Conservation (phyloP, 2,329 filamentous ascomycete genomes). For the Sordariomycetes sp. region DNA sequence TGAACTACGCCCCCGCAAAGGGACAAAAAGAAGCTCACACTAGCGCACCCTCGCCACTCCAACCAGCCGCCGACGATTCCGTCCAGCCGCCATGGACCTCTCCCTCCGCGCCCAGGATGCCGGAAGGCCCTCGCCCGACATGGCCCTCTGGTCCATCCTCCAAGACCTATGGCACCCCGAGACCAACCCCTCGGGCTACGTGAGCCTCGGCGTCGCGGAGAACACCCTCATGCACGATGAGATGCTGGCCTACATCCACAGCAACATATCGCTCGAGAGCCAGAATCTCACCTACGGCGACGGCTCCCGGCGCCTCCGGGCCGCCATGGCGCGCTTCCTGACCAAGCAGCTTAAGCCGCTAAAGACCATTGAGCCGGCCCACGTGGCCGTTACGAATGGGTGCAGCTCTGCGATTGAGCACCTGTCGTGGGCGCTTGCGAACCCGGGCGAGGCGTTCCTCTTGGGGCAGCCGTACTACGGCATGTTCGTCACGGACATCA, state of each 20-base stretch:
- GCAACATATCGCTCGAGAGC: slow-evolving; percentile 17
- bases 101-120: neutral
- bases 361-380: slow-evolving; percentile 14
- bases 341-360: slow-evolving; percentile 17
- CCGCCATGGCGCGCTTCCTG: slow-evolving; percentile 20
- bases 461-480: slow-evolving; percentile 32
- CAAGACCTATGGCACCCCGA: slow-evolving; percentile 26
- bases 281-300: slow-evolving; percentile 25
- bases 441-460: slow-evolving; percentile 24
- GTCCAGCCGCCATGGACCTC: neutral
- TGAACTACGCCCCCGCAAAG: neutral
- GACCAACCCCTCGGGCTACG: slow-evolving; percentile 26
- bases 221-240: slow-evolving; percentile 35
- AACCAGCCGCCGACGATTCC: neutral
- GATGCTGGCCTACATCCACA: slow-evolving; percentile 25
- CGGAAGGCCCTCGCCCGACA: neutral
- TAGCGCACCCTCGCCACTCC: neutral
- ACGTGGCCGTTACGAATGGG: slow-evolving; percentile 24
- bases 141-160: slow-evolving; percentile 24
- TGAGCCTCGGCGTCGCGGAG: slow-evolving; percentile 38
- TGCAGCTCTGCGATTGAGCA: slow-evolving; percentile 26
- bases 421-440: slow-evolving; percentile 21
- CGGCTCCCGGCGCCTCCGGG: slow-evolving; percentile 19
- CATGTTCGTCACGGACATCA: slow-evolving; percentile 30
- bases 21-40: neutral